Percentiles rank a stretch among this genome's conserved stretches.
Conservation (phyloP, 202 grass and related monocot species). For the Panicum virgatum region DNA sequence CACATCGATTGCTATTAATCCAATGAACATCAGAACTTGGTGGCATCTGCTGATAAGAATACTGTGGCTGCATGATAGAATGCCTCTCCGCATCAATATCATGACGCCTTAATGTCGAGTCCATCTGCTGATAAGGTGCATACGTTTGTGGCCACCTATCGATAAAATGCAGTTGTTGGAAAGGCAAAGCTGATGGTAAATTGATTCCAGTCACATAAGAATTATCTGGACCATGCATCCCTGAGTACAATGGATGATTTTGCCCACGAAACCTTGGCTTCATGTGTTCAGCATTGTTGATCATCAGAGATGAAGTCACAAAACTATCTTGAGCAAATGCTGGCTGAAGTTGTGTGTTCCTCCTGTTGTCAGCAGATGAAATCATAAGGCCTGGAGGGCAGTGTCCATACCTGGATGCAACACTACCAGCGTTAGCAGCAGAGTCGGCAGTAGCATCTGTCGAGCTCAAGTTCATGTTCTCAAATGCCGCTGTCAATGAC, state of each 20-base stretch:
- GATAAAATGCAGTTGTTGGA: slow-evolving; percentile 15
- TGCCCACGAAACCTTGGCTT: not conserved
- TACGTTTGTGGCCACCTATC: not conserved
- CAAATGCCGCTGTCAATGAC: slow-evolving; percentile 25
- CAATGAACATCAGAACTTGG: slow-evolving; percentile 30
- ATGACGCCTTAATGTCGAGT: slow-evolving; percentile 18
- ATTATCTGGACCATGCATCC: slow-evolving; percentile 13
- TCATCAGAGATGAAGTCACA: not conserved
- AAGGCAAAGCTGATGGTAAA: slow-evolving; percentile 12
- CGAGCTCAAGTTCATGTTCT: slow-evolving; percentile 27
- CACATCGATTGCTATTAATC: slow-evolving; percentile 22
- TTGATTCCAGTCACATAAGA: slow-evolving; percentile 17
- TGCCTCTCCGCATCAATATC: slow-evolving; percentile 36
- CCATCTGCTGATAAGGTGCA: slow-evolving; percentile 43
- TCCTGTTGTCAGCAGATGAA: not conserved
- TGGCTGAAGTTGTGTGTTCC: not conserved
- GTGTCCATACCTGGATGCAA: slow-evolving; percentile 2
- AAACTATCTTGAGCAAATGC: slow-evolving; percentile 15
- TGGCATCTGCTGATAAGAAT: slow-evolving; percentile 24
- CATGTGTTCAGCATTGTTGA: slow-evolving; percentile 28
- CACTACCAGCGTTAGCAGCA: slow-evolving; percentile 2
- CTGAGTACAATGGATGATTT: slow-evolving; percentile 10
- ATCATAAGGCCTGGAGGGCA: slow-evolving; percentile 3
- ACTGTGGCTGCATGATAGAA: slow-evolving; percentile 19
- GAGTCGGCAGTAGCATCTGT: not conserved